These are phyloP conservation scores for Margaritispora aquatica DNA, from an alignment of 495 filamentous ascomycete genomes.

Conservation along the genomic window DNA sequence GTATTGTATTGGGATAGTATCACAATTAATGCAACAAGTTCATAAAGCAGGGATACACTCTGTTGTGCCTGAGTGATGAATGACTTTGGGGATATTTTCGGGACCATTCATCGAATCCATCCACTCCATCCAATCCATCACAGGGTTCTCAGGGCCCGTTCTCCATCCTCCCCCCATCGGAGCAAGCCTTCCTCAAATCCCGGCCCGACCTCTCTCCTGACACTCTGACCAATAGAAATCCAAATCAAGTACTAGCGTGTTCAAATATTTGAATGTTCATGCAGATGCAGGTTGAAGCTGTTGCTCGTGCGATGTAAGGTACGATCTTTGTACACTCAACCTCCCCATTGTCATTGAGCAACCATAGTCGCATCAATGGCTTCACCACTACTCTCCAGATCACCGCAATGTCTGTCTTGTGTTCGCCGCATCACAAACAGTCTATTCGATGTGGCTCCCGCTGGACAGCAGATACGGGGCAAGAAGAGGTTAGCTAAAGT, in stretches of 20 bases:
- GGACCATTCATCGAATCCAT: too few relatives aligned
- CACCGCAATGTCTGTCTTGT: constrained; percentile 24
- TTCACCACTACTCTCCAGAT: constrained; percentile 18
- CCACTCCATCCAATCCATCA: not conserved
- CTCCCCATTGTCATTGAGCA: not conserved
- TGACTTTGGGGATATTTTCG: too few relatives aligned
- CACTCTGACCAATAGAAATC: not conserved
- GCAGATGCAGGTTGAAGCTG: not conserved
- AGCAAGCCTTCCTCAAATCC: not conserved
- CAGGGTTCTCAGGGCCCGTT: too few relatives aligned
- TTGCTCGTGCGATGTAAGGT: too few relatives aligned
- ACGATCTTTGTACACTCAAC: not conserved
- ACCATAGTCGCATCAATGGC: constrained; percentile 15
- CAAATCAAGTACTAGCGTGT: not conserved
- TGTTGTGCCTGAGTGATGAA: not conserved
- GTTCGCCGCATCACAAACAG: constrained; percentile 16
- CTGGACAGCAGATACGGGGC: constrained; percentile 40
- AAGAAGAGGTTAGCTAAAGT: constrained; percentile 46
- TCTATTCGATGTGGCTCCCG: constrained; percentile 4
- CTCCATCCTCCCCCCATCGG: not conserved
- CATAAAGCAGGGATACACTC: not conserved
- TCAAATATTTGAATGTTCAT: not conserved
- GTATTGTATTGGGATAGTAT: too few relatives aligned
- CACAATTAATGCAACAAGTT: not conserved
- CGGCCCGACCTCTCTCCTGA: not conserved